Evolutionary conservation across 208 protist genomes (phyloP).

Genomic region (Leishmania gerbilli): DNA sequence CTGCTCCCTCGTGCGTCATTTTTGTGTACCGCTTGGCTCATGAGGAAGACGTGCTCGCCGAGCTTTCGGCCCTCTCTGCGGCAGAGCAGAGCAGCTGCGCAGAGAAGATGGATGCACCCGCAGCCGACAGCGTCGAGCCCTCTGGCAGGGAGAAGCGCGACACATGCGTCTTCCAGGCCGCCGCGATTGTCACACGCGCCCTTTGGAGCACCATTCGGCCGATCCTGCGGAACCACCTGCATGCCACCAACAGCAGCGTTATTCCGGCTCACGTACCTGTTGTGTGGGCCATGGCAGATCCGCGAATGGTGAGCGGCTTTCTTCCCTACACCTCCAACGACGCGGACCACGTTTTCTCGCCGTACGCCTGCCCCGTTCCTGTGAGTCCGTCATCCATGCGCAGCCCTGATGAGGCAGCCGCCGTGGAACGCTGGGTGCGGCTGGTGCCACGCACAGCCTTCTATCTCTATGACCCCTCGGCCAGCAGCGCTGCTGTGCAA

Average conservation of each 20-base stretch:
- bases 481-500: constrained; percentile 15
- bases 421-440: constrained; percentile 24
- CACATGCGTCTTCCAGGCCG: constrained; percentile 5
- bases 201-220: constrained; percentile 30
- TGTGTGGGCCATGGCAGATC: constrained; percentile 47
- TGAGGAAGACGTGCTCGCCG: constrained; percentile 40
- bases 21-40: constrained; percentile 51
- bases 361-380: neutral
- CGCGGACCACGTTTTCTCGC: neutral
- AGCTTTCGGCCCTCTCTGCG: constrained; percentile 2
- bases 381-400: neutral
- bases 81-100: constrained; percentile 1
- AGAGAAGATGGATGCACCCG: neutral
- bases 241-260: neutral
- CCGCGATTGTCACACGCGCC: constrained; percentile 24
- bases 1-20: constrained; percentile 17
- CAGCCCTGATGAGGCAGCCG: neutral
- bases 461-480: constrained; percentile 27
- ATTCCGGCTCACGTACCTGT: constrained; percentile 37
- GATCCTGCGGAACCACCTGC: constrained; percentile 14
- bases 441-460: constrained; percentile 16
- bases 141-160: constrained; percentile 5
- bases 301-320: constrained; percentile 36
- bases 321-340: constrained; percentile 6
- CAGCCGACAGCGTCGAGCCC: neutral